phyloP scores from a whole-genome alignment of 2,329 filamentous ascomycete genomes.

The Cucurbitaria berberidis region DNA sequence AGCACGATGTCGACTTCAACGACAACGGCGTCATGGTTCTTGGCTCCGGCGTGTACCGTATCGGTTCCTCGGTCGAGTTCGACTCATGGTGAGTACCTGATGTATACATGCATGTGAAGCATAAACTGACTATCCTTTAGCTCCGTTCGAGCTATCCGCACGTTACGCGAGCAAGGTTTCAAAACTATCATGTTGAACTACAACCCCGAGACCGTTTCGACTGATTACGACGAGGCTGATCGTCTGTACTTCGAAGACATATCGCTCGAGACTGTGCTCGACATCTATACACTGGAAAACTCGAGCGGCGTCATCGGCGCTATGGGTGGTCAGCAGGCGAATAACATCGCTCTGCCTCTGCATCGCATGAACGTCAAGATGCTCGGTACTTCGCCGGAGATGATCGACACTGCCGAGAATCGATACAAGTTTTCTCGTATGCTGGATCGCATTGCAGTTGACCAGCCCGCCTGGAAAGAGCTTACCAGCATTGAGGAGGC shows the following conservation, averaged over 20 bases:
- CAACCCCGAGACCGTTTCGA: conserved; percentile 81
- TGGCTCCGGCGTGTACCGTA: conserved; percentile 94
- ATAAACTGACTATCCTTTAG: too few relatives aligned
- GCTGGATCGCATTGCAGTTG: conserved; percentile 91
- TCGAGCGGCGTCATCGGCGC: conserved; percentile 87
- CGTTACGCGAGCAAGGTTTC: conserved; percentile 78
- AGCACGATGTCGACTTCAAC: conserved; percentile 82
- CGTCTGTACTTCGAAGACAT: conserved; percentile 97
- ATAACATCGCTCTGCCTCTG: conserved; percentile 93
- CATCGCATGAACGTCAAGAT: conserved; percentile 90
- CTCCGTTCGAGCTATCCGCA: conserved; percentile 91
- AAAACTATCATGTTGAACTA: conserved; percentile 95
- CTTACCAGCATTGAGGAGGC: conserved; percentile 94
- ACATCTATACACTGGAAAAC: conserved; percentile 89
- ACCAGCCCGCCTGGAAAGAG: conserved; percentile 98
- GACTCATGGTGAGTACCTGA: conserved; percentile 76
- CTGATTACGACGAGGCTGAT: conserved; percentile 95
- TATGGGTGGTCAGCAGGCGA: conserved; percentile 96
- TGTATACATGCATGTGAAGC: too few relatives aligned
- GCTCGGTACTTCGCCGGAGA: conserved; percentile 93
- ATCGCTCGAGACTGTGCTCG: conserved; percentile 84
- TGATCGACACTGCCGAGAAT: conserved; percentile 98
- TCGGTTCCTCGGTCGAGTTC: conserved; percentile 97
- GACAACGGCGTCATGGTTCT: conserved; percentile 96
- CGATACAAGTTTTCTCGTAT: conserved; percentile 98